These are phyloP conservation scores for Saksenaea oblongispora DNA, from an alignment of 371 early-diverging fungal species.

Conservation along the genomic window DNA sequence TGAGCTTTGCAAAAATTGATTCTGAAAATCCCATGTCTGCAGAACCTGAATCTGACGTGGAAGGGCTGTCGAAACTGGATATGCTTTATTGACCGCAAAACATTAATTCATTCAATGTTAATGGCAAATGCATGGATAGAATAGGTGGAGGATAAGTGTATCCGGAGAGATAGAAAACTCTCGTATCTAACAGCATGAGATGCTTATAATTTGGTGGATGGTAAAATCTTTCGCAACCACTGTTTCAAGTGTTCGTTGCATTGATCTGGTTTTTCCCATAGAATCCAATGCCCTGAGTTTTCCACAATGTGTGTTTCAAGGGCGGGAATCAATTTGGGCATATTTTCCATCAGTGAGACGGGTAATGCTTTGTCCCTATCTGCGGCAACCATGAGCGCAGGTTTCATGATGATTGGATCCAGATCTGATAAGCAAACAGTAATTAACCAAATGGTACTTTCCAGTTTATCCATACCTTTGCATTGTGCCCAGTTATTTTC, in stretches of 20 bases:
- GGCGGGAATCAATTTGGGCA: conserved; percentile 34
- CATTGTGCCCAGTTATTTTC: conserved; percentile 41
- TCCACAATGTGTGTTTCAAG: conserved; percentile 34
- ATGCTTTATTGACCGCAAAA: too few relatives aligned
- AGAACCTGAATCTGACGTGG: too few relatives aligned
- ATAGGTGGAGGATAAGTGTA: too few relatives aligned
- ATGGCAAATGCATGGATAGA: too few relatives aligned
- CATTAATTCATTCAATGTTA: too few relatives aligned
- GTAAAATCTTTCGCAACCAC: conserved; percentile 33
- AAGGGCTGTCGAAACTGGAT: too few relatives aligned
- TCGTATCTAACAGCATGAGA: too few relatives aligned
- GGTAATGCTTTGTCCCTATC: conserved; percentile 42
- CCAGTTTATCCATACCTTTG: conserved; percentile 23
- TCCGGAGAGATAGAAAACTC: too few relatives aligned
- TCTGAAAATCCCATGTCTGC: too few relatives aligned
- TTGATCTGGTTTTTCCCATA: conserved; percentile 46
- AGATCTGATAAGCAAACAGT: conserved; percentile 11
- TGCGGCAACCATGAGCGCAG: conserved; percentile 45
- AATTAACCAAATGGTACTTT: not conserved
- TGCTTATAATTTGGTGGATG: conserved; percentile 3
- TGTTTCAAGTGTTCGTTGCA: conserved; percentile 31
- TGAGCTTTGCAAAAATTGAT: too few relatives aligned
- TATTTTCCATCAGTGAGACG: conserved; percentile 36
- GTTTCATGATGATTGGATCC: conserved; percentile 38
- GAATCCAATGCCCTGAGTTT: conserved; percentile 48